Conservation (phyloP, 164 flowering plant genomes). For the Aristolochia californica region DNA sequence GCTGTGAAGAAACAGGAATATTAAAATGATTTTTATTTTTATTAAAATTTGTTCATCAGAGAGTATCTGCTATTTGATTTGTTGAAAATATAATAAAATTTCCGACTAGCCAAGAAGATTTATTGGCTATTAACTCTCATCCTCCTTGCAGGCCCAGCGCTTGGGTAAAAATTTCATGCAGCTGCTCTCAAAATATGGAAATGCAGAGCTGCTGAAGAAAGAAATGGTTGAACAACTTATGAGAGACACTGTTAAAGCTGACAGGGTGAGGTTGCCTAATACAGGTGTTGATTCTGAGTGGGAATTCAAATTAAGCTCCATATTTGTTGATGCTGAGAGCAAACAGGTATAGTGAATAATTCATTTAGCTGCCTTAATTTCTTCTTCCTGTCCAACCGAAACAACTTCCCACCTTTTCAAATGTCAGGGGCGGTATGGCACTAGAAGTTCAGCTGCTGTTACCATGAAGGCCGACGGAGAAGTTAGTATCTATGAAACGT, state of each 20-base stretch:
- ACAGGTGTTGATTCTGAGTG: conserved; percentile 34
- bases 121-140: not conserved
- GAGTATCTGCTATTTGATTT: too few species aligned
- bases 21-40: too few species aligned
- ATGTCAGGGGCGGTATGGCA: conserved; percentile 50
- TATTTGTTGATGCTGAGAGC: conserved; percentile 45
- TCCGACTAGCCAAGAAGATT: too few species aligned
- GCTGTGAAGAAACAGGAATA: too few species aligned
- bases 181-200: conserved; percentile 19
- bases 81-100: too few species aligned
- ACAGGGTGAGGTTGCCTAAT: conserved; percentile 29
- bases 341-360: conserved; percentile 20
- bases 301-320: conserved; percentile 37
- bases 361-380: not conserved
- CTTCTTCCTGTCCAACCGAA: not conserved
- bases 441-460: conserved; percentile 56
- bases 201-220: conserved; percentile 19
- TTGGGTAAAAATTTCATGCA: conserved; percentile 29
- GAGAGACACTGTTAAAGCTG: conserved; percentile 40
- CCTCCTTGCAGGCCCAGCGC: conserved; percentile 20
- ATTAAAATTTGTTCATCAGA: too few species aligned
- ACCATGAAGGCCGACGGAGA: conserved; percentile 30
- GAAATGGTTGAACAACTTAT: conserved; percentile 36
- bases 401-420: not conserved
- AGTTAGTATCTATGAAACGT: conserved; percentile 53